Conservation (phyloP, 202 grass and related monocot genomes). For the Saccharum hybrid region DNA sequence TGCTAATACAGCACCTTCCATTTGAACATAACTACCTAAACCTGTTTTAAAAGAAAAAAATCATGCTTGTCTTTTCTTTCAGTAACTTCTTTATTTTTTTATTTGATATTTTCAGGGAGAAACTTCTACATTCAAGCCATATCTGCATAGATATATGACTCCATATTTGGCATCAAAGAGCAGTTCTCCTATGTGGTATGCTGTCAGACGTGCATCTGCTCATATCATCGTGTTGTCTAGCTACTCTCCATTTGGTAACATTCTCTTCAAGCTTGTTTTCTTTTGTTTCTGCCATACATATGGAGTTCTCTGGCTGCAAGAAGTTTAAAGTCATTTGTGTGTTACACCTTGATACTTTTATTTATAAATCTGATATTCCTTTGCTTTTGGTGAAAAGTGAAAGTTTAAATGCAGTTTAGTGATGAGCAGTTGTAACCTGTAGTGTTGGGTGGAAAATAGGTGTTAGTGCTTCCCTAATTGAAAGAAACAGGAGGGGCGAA, state of each 20-base stretch:
- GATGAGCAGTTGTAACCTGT: too few species aligned
- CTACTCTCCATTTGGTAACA: slow-evolving; percentile 96
- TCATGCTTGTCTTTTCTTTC: slow-evolving; percentile 11
- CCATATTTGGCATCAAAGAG: slow-evolving; percentile 83
- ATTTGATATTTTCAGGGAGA: slow-evolving; percentile 66
- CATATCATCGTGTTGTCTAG: slow-evolving; percentile 93
- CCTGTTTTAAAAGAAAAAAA: not conserved
- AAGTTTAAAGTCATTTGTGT: slow-evolving; percentile 9
- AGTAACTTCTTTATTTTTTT: slow-evolving; percentile 35
- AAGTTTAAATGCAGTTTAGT: slow-evolving; percentile 32
- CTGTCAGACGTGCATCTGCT: slow-evolving; percentile 90
- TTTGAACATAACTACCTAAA: slow-evolving; percentile 25
- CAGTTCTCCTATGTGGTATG: slow-evolving; percentile 98
- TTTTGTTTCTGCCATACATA: slow-evolving; percentile 29
- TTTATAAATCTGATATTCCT: not conserved
- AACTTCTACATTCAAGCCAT: slow-evolving; percentile 76
- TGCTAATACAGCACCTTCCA: slow-evolving; percentile 12
- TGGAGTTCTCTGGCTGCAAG: not conserved
- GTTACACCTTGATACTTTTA: slow-evolving; percentile 10
- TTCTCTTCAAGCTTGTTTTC: slow-evolving; percentile 37
- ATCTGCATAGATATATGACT: slow-evolving; percentile 71
- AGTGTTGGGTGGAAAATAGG: not conserved
- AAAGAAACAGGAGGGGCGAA: not conserved
- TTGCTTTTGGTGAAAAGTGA: not conserved
- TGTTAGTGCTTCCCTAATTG: not conserved